Conservation (phyloP, 2,329 filamentous ascomycete species). For the Diplodia seriata region DNA sequence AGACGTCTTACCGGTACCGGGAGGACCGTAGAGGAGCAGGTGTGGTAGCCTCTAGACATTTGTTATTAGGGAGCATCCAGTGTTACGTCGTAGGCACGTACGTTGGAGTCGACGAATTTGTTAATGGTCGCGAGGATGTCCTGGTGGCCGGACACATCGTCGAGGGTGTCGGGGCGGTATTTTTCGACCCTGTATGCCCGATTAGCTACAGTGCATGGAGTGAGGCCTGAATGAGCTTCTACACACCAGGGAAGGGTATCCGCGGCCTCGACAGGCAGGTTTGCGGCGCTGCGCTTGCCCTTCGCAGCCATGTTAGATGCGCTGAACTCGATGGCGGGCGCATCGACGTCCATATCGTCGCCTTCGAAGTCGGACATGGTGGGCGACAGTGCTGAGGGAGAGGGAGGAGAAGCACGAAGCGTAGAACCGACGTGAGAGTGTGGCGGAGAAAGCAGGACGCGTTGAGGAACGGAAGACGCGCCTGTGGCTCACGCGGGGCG, state of each 20-base stretch:
- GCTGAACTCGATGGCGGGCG: slow-evolving; percentile 69
- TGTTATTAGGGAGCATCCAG: slow-evolving; percentile 12
- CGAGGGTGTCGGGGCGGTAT: slow-evolving; percentile 85
- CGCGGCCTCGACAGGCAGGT: slow-evolving; percentile 90
- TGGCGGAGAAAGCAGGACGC: slow-evolving; percentile 33
- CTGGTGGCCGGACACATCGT: slow-evolving; percentile 94
- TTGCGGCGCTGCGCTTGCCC: slow-evolving; percentile 90
- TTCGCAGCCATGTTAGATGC: slow-evolving; percentile 74
- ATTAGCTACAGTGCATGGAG: not conserved
- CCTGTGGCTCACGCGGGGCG: slow-evolving; percentile 37
- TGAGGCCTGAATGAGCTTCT: not conserved
- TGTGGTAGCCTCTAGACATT: slow-evolving; percentile 76
- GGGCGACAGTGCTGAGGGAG: slow-evolving; percentile 10
- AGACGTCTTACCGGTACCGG: slow-evolving; percentile 96
- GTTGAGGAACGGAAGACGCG: slow-evolving; percentile 32
- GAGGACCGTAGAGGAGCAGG: slow-evolving; percentile 94
- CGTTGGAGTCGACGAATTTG: slow-evolving; percentile 93
- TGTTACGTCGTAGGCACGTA: slow-evolving; percentile 42
- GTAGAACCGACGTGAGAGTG: not conserved
- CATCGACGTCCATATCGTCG: slow-evolving; percentile 72
- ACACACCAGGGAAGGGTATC: slow-evolving; percentile 89
- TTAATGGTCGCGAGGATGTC: slow-evolving; percentile 98
- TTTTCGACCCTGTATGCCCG: slow-evolving; percentile 80
- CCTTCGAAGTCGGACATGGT: slow-evolving; percentile 66
- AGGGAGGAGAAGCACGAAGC: not conserved